Evolutionary conservation across 116 monocot species (phyloP), one percentile per base, ranked within the genome.

Genomic region (Trichopus zeylanicus): DNA sequence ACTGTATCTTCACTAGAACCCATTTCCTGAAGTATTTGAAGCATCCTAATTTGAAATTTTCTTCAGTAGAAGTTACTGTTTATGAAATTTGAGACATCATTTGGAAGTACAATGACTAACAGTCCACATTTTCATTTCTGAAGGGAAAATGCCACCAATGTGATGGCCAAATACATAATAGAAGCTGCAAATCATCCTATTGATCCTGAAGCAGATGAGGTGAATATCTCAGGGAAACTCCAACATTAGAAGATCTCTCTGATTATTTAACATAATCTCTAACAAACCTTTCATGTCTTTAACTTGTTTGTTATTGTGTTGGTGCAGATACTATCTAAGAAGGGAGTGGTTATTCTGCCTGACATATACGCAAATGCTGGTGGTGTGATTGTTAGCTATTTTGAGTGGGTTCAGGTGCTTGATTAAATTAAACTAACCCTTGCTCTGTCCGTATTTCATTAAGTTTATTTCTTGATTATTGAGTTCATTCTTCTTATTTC

Each of bases 121-220:
- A 9, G 55, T 55, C 22, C 18, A 10, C 12, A 10, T 22, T 52
- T 15, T 25, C 0, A 1, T 48, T 19, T 20, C 53, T 63, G 26
- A 70, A 91, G 91, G 79, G 86, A 79, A 68, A 91, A 91, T 79
- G 86, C 91, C 2, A 62, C 71, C 31, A 64, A 77, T 67, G 80
- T 91, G 9, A 85, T 67, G 64, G 91, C 91, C 31, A 91, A 86
- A 18, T 91, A 62, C 46, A 72, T 91, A 37, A 68, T 90, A 16
- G 90, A 90, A 76, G 90, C 76, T 52, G 90, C 90, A 3, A 90
- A 90, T 61, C 86, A 91, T 77, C 91, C 91, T 1, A 77, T 79
- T 7, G 91, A 91, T 61, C 91, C 91, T n/a, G 82, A 91, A 29
- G 91, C 86, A 55, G 91, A 91, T 62, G 86, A 85, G 79, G 90